These are phyloP conservation scores for Zoysia japonica DNA, from an alignment of 176 grass and related monocot species.

Conservation along the genomic window DNA sequence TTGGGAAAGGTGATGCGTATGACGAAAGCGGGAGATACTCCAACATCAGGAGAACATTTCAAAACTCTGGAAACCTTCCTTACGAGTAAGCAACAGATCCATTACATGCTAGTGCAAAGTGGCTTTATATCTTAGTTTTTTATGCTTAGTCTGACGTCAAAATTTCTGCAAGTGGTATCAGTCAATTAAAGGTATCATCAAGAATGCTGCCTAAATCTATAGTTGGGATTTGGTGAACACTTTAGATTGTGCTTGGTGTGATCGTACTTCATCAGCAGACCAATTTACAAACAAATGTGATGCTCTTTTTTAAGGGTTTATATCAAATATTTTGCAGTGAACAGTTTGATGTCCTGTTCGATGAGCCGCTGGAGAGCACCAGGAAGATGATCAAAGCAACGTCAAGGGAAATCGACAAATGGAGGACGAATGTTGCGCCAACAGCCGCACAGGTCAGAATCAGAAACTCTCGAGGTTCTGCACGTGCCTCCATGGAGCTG, in stretches of 20 bases:
- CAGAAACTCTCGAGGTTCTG: neutral
- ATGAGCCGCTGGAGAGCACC: slow-evolving; percentile 79
- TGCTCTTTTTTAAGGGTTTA: neutral
- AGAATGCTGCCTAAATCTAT: neutral
- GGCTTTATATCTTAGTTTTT: neutral
- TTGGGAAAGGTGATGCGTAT: slow-evolving; percentile 83
- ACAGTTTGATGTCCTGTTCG: slow-evolving; percentile 62
- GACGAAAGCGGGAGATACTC: slow-evolving; percentile 73
- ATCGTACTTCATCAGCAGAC: neutral
- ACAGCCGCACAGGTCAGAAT: neutral
- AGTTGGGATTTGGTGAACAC: neutral
- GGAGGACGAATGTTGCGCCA: slow-evolving; percentile 61
- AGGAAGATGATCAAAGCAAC: slow-evolving; percentile 76
- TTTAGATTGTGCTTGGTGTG: neutral
- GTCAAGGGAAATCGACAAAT: slow-evolving; percentile 82
- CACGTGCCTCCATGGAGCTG: neutral
- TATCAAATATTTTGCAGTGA: slow-evolving; percentile 48
- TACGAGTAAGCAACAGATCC: slow-evolving; percentile 63
- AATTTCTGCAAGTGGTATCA: neutral
- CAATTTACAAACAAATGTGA: no score
- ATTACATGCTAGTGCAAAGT: neutral
- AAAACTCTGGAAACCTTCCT: slow-evolving; percentile 45
- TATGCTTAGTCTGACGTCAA: neutral
- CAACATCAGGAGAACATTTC: slow-evolving; percentile 75
- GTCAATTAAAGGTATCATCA: neutral